Base-by-base conservation (phyloP, 2,329 filamentous ascomycete species). In the Penicillium sp. region DNA sequence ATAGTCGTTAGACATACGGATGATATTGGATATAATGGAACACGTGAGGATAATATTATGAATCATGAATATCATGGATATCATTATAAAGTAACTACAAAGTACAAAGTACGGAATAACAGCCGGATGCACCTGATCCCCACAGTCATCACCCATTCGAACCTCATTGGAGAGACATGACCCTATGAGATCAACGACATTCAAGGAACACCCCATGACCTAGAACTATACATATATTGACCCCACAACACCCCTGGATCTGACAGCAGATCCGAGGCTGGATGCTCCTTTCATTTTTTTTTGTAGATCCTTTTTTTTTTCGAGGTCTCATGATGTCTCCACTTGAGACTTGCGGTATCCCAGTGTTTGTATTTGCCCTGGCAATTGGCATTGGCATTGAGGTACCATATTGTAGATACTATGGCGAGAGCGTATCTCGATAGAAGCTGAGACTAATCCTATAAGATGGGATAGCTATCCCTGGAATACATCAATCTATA, bases 311-410 rank as follows among this genome's bases (percentile, higher is more conserved):
- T 66, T 67, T 66, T 62, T 62, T 67, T 66, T 62, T 61, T 62
- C 41, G 41, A 50, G 62, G 67, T 68, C 67, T 51, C 67, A 69
- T 69, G 67, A 69, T 67, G 63, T 35, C 50, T 58, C 53, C 59
- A 54, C 54, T 50, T 38, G 7, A 6, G 33, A 49, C 12, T 57
- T 38, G 56, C 56, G 45, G 51, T 58, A 54, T 54, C 50, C 35
- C 50, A 35, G 31, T 41, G 10, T 31, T 29, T 29, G 27, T 29
- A 29, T 38, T 50, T n/a, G 27, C 12, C 17, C 19, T 9, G 35
- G 37, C 29, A 31, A 43, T 42, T 52, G 38, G 27, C 9, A 38
- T 47, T 38, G 4, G 4, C 7, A 19, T 35, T 27, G 17, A 35
- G 5, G 37, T 53, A 45, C 27, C n/a, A 43, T 15, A 12, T n/a